Conservation (phyloP, 345 rosid species). For the Corchorus olitorius region DNA sequence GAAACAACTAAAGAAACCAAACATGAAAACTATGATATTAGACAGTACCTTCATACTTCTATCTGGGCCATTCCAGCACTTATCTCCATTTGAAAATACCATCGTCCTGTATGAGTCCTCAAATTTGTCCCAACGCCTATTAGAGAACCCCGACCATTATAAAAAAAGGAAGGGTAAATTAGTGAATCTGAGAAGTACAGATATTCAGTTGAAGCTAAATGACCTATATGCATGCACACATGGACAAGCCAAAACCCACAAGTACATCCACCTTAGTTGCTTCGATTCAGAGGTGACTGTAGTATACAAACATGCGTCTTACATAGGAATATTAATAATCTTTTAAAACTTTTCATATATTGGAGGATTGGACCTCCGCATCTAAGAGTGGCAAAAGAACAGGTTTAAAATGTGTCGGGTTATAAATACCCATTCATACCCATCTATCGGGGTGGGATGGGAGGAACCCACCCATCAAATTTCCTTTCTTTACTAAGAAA, state of each 20-base stretch:
- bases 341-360: not conserved
- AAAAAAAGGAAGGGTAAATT: conserved; percentile 1
- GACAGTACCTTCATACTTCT: conserved; percentile 76
- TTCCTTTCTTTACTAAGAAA: too few relatives aligned
- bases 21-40: not conserved
- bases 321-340: not conserved
- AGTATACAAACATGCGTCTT: not conserved
- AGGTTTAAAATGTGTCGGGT: too few relatives aligned
- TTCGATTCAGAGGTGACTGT: not conserved
- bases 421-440: too few relatives aligned
- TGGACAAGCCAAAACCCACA: not conserved
- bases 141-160: not conserved
- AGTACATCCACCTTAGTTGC: not conserved
- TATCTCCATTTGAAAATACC: conserved; percentile 81
- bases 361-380: not conserved
- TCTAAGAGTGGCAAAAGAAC: too few relatives aligned
- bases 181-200: conserved; percentile 10
- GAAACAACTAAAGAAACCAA: conserved; percentile 1
- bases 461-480: too few relatives aligned
- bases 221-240: not conserved
- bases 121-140: conserved; percentile 84
- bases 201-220: not conserved
- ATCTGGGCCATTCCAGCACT: conserved; percentile 97
- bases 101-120: conserved; percentile 64
- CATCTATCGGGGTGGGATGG: too few relatives aligned